Percentiles rank a stretch among this genome's conserved stretches.
Evolutionary conservation across 495 filamentous ascomycete genomes (phyloP).

Genomic region (Neurospora africana): DNA sequence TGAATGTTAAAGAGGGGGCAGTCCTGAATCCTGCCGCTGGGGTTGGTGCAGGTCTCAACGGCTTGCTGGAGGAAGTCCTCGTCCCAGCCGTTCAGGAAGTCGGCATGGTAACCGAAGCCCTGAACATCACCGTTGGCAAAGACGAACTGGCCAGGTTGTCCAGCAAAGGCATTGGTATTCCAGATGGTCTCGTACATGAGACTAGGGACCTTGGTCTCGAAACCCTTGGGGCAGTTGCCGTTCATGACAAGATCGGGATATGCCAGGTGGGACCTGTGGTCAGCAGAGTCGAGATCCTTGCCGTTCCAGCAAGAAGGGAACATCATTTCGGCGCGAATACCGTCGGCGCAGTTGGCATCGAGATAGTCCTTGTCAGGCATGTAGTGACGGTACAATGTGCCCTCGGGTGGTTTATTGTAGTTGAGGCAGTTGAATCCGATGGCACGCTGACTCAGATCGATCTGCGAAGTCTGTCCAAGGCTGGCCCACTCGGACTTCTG

Average conservation of each 20-base stretch:
- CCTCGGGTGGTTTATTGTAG: conserved; percentile 52
- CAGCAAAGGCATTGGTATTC: conserved; percentile 60
- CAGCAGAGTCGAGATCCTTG: conserved; percentile 44
- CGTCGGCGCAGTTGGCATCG: conserved; percentile 64
- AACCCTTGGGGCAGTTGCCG: conserved; percentile 67
- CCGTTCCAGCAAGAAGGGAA: conserved; percentile 93
- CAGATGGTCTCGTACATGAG: conserved; percentile 87
- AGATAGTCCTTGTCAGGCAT: conserved; percentile 70
- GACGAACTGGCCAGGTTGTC: conserved; percentile 61
- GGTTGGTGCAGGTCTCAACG: conserved; percentile 45
- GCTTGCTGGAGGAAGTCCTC: conserved; percentile 46
- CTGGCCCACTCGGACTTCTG: conserved; percentile 58
- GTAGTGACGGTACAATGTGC: conserved; percentile 66
- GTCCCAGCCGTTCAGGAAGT: conserved; percentile 81
- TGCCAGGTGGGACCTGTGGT: conserved; percentile 65
- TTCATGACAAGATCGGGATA: conserved; percentile 67
- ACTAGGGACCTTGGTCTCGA: conserved; percentile 55
- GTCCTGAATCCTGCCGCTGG: conserved; percentile 38
- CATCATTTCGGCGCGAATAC: conserved; percentile 71
- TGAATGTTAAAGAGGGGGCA: conserved; percentile 46
- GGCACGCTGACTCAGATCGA: conserved; percentile 64
- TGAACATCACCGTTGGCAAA: conserved; percentile 73
- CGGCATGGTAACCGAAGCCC: conserved; percentile 74
- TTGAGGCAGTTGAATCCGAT: conserved; percentile 89
- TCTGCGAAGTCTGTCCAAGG: conserved; percentile 48